phyloP scores from a whole-genome alignment of 768 basidiomycete genomes.

The Dentipellis fragilis region DNA sequence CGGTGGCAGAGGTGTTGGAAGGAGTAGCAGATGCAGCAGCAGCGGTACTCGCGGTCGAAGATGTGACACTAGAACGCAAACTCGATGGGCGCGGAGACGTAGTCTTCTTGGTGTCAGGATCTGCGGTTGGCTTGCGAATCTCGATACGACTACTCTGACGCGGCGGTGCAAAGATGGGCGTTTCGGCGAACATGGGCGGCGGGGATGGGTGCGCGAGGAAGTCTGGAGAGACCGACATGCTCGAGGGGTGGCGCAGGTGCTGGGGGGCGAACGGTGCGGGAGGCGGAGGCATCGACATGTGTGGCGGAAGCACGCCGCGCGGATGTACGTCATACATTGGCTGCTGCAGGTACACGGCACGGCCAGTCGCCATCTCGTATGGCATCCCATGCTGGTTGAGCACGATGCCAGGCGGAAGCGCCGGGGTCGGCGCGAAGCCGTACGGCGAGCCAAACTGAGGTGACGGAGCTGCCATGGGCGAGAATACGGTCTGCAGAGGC shows the following conservation, averaged over 20 bases:
- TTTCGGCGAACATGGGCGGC: conserved; percentile 48
- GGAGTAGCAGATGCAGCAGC: conserved; percentile 5
- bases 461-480: conserved; percentile 32
- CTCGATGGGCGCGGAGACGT: conserved; percentile 22
- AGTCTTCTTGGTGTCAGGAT: conserved; percentile 19
- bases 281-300: conserved; percentile 30
- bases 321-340: not conserved
- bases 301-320: not conserved
- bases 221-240: conserved; percentile 49
- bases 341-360: conserved; percentile 59
- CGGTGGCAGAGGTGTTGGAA: not conserved
- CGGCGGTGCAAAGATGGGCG: conserved; percentile 66
- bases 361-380: conserved; percentile 78
- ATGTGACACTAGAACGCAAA: conserved; percentile 33
- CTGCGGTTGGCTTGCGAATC: conserved; percentile 52
- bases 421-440: conserved; percentile 37
- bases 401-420: conserved; percentile 60
- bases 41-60: not conserved
- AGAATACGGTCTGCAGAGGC: conserved; percentile 34
- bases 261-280: conserved; percentile 52
- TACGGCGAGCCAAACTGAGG: conserved; percentile 65
- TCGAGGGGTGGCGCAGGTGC: conserved; percentile 47
- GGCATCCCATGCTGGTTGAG: conserved; percentile 68
- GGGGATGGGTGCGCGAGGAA: conserved; percentile 47
- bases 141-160: conserved; percentile 63